Base-by-base conservation (phyloP, 352 stramenopile genomes). In the Pythium sp. region DNA sequence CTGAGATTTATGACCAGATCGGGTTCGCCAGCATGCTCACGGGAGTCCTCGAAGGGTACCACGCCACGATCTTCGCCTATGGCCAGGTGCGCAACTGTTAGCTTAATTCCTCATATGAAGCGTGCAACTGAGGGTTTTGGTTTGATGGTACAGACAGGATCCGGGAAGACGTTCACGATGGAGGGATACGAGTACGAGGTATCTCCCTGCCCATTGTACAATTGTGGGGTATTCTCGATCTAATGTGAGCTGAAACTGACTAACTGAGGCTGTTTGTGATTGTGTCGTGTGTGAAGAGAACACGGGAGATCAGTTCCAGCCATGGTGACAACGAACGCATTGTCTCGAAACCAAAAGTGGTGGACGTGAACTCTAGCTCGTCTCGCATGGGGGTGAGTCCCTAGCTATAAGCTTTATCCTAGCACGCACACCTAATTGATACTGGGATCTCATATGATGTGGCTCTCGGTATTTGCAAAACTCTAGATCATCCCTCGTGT, bases 161-260 rank as follows among this genome's bases (percentile, higher is more conserved):
- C 79, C 0, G 79, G 79, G 24, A 87, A 87, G 60, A 87, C 79
- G n/a, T 87, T 81, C 62, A 85, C 76, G 8, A 87, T 87, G 79
- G 79, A 87, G 56, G 79, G 79, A 24, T 85, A 81, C 68, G 76
- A 87, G 55, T 87, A 87, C 65, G 79, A 87, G 69, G 79, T 82
- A 51, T 26, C 26, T 20, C 0, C 9, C 18, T 24, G 57, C 15
- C 9, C 24, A 32, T 32, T 32, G 5, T 32, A 5, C 30, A 32
- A 32, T 32, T 32, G 30, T 32, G 30, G 30, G 30, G 5, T 5
- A 32, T 32, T 32, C 30, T 32, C 30, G 3, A 32, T 32, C 30
- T 32, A 32, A 32, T 32, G 30, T 4, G 36, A 43, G 11, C 36
- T 14, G 12, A 43, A 5, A 6, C 8, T 11, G 1, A 15, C 30